These are phyloP conservation scores for Smittium mucronatum DNA, from an alignment of 371 early-diverging fungal species.

Conservation along the genomic window DNA sequence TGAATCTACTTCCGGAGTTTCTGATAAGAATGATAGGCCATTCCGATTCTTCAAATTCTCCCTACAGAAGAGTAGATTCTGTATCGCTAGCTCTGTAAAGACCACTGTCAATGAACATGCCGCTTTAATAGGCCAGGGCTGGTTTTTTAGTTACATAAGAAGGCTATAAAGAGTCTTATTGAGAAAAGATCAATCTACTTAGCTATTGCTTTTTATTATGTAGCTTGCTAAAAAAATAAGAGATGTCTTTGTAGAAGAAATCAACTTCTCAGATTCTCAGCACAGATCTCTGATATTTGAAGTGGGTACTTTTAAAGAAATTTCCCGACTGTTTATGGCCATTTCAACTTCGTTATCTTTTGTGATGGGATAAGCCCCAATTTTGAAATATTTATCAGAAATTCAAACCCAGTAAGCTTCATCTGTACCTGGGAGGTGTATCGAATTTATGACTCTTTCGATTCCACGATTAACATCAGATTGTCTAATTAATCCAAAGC, in stretches of 20 bases:
- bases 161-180: too few relatives aligned
- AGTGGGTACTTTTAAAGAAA: background rate
- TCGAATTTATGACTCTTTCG: constrained; percentile 4
- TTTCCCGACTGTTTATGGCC: constrained; percentile 21
- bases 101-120: constrained; percentile 3
- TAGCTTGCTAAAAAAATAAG: too few relatives aligned
- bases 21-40: background rate
- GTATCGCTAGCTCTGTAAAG: background rate
- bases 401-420: constrained; percentile 20
- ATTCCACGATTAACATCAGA: constrained; percentile 18
- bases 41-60: background rate
- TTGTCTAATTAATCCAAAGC: constrained; percentile 30
- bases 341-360: constrained; percentile 27
- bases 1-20: background rate
- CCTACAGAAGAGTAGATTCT: background rate
- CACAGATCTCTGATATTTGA: background rate
- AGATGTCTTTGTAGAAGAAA: background rate
- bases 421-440: constrained; percentile 16
- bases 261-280: background rate
- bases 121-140: background rate
- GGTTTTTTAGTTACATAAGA: background rate
- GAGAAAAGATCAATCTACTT: too few relatives aligned
- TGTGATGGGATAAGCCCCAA: constrained; percentile 26
- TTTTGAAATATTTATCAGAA: constrained; percentile 20
- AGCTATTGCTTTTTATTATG: too few relatives aligned